These are phyloP conservation scores for Didymella pomorum DNA, from an alignment of 2,329 filamentous ascomycete genomes.

Conservation along the genomic window DNA sequence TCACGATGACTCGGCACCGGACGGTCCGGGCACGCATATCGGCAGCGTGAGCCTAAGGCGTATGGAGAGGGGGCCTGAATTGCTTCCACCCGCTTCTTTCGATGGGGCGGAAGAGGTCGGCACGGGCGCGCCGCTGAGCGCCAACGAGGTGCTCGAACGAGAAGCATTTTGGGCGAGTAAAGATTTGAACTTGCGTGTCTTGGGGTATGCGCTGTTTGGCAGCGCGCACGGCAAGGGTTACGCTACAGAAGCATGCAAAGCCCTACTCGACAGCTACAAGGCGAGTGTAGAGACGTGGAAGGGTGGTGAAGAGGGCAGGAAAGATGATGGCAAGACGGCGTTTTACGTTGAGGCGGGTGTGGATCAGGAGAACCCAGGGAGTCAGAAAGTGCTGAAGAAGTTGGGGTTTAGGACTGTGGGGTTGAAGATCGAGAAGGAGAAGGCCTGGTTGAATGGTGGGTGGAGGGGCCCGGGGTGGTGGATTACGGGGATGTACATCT, in stretches of 20 bases:
- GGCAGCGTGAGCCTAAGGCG: conserved; percentile 6
- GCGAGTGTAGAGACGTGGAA: conserved; percentile 1
- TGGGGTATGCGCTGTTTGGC: conserved; percentile 38
- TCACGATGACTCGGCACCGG: not conserved
- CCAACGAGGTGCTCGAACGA: not conserved
- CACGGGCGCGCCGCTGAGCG: not conserved
- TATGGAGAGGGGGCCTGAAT: not conserved
- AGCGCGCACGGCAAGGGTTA: conserved; percentile 37
- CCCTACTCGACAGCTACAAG: conserved; percentile 28
- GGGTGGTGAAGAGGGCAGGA: not conserved
- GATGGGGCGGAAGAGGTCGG: not conserved
- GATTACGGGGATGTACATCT: conserved; percentile 15
- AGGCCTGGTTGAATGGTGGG: conserved; percentile 34
- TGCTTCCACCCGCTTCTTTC: not conserved
- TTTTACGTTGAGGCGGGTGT: conserved; percentile 40
- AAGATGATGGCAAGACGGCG: conserved; percentile 6
- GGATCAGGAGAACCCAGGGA: conserved; percentile 32
- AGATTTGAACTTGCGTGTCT: conserved; percentile 21
- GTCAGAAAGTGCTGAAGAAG: conserved; percentile 35
- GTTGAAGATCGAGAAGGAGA: conserved; percentile 29
- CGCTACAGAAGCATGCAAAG: conserved; percentile 37
- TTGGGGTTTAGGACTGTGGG: conserved; percentile 37
- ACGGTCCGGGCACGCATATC: not conserved
- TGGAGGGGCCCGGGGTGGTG: conserved; percentile 30
- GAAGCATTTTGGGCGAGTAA: not conserved